Percentiles rank a stretch among this genome's conserved stretches.
Evolutionary conservation across 2,329 filamentous ascomycete species (phyloP).

Genomic region (Exophiala dermatitidis): DNA sequence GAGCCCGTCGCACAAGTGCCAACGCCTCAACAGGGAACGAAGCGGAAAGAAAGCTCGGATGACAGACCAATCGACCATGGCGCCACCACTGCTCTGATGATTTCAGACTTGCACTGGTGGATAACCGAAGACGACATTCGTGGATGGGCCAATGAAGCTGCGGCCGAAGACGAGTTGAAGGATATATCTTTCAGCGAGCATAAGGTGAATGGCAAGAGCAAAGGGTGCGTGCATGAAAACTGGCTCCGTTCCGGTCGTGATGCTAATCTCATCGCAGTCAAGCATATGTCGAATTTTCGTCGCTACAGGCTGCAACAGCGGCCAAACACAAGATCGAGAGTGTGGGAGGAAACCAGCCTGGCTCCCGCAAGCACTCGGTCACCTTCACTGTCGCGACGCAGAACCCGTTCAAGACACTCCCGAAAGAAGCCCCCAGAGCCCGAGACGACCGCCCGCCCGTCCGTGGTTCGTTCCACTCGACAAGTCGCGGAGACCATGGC

Average conservation of each 20-base stretch:
- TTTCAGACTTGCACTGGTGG: constrained; percentile 95
- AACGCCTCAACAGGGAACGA: constrained; percentile 50
- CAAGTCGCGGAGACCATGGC: constrained; percentile 36
- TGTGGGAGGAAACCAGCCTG: constrained; percentile 48
- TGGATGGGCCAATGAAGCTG: constrained; percentile 73
- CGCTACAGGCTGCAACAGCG: constrained; percentile 76
- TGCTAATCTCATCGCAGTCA: constrained; percentile 40
- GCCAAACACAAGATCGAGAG: constrained; percentile 74
- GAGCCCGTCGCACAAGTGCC: constrained; percentile 21
- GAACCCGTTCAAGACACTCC: constrained; percentile 86
- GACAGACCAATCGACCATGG: constrained; percentile 52
- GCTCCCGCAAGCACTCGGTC: constrained; percentile 60
- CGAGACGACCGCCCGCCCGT: constrained; percentile 52
- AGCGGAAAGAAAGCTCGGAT: constrained; percentile 54
- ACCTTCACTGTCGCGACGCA: constrained; percentile 67
- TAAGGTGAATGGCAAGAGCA: constrained; percentile 98
- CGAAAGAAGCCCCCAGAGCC: constrained; percentile 71
- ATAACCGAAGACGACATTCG: constrained; percentile 91
- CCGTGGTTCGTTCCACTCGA: constrained; percentile 39
- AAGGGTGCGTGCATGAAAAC: constrained; percentile 59
- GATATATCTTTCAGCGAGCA: constrained; percentile 97
- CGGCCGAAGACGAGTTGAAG: constrained; percentile 74
- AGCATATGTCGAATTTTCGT: constrained; percentile 78
- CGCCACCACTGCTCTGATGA: constrained; percentile 65
- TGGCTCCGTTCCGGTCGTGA: too few relatives aligned